phyloP scores from a whole-genome alignment of 1,284 basidiomycete species.

The Rhodotorula glutinis region DNA sequence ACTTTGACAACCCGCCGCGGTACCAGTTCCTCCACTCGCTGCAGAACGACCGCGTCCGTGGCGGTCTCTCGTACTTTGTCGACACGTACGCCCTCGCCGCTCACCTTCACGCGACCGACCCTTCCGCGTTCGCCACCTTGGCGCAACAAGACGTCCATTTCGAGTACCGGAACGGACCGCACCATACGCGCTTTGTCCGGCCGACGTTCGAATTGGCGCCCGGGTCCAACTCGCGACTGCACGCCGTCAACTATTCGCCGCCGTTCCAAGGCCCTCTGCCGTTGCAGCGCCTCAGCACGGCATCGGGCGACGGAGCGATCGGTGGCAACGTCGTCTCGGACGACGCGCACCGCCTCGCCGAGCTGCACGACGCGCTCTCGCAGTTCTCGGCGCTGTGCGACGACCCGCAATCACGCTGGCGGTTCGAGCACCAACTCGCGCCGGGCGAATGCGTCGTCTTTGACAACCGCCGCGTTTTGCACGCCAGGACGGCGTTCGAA shows the following conservation, averaged over 20 bases:
- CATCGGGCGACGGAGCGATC: neutral
- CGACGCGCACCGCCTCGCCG: slow-evolving; percentile 43
- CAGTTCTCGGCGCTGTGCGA: slow-evolving; percentile 65
- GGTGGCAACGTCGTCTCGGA: neutral
- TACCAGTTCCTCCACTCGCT: slow-evolving; percentile 90
- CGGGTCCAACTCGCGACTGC: slow-evolving; percentile 47
- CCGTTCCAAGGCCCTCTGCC: slow-evolving; percentile 81
- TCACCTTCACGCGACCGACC: slow-evolving; percentile 56
- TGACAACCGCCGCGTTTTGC: slow-evolving; percentile 88
- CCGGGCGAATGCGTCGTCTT: slow-evolving; percentile 89
- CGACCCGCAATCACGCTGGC: slow-evolving; percentile 56
- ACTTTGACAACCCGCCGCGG: slow-evolving; percentile 82
- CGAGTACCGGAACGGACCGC: slow-evolving; percentile 86
- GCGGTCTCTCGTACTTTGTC: slow-evolving; percentile 84
- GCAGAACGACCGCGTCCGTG: slow-evolving; percentile 68
- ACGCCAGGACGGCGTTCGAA: slow-evolving; percentile 77
- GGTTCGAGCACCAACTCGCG: slow-evolving; percentile 60
- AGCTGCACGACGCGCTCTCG: slow-evolving; percentile 65
- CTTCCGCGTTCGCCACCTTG: slow-evolving; percentile 62
- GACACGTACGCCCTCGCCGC: slow-evolving; percentile 72
- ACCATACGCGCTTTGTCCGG: slow-evolving; percentile 76
- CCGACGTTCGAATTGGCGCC: slow-evolving; percentile 69
- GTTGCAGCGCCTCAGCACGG: slow-evolving; percentile 37
- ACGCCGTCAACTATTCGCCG: slow-evolving; percentile 84
- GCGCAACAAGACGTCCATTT: slow-evolving; percentile 68